A percentile compares a stretch with the other conserved stretches of the same genome.
Evolutionary conservation across 108 stramenopile species (phyloP).

Genomic region (Fistulifera pelliculosa): DNA sequence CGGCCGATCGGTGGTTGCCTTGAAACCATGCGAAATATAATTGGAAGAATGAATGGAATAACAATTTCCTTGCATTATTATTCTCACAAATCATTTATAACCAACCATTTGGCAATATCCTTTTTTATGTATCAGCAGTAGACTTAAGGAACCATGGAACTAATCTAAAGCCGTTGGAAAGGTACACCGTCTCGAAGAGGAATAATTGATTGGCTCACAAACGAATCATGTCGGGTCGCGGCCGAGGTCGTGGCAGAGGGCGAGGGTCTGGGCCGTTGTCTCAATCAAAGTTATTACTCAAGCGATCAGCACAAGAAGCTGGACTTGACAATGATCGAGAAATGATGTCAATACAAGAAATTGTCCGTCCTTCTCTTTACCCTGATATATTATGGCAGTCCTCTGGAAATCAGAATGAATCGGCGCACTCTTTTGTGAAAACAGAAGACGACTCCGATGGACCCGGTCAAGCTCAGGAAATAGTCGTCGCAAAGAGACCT

Average conservation of each 20-base stretch:
- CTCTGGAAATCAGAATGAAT: constrained; percentile 15
- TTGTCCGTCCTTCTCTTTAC: constrained; percentile 34
- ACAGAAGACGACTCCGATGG: neutral
- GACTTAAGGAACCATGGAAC: no score
- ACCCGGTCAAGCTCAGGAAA: neutral
- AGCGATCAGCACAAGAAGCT: constrained; percentile 60
- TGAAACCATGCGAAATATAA: no score
- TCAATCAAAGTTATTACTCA: constrained; percentile 45
- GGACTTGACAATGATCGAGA: constrained; percentile 48
- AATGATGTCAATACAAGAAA: constrained; percentile 31
- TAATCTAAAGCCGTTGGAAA: no score
- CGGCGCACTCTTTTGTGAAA: neutral
- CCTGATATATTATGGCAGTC: constrained; percentile 55
- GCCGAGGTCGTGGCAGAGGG: constrained; percentile 50
- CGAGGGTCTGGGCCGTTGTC: constrained; percentile 31
- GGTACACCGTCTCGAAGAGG: no score
- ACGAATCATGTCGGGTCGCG: constrained; percentile 42
- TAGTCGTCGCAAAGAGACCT: constrained; percentile 19
- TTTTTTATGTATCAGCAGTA: no score
- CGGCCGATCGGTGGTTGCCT: no score
- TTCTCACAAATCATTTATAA: no score
- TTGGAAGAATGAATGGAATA: no score
- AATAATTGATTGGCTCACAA: no score
- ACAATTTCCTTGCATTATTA: no score
- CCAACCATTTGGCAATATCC: no score